Base-by-base conservation (phyloP, 1,284 basidiomycete genomes). In the Ceratobasidium sp. region DNA sequence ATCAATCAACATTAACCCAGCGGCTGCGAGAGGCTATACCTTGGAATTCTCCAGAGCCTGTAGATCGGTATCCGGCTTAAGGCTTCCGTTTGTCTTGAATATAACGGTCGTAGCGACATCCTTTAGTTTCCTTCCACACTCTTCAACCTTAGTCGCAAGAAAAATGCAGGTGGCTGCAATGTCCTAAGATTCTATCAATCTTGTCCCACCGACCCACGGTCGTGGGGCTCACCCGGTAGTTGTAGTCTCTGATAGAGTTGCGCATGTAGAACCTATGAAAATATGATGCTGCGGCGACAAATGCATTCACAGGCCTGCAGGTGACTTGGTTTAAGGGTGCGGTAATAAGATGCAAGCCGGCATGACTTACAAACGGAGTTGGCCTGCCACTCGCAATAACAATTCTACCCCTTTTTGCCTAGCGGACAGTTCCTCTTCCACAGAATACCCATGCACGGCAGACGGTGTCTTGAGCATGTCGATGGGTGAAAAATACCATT, bases 231-330 rank as follows among this genome's bases (percentile, higher is more conserved):
- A 91, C 91, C 83, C 92, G 91, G 75, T 90, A 70, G 33, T 70
- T 70, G 36, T 70, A 70, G 49, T 70, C 67, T 77, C 90, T 86
- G 84, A 95, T 85, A n/a, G 94, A 88, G 77, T 88, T 89, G 67
- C 95, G 87, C 94, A 97, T 95, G 82, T 92, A 97, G 81, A 97
- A 97, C 14, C 95, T 87, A 80, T 97, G 95, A 75, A 96, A 91
- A 86, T 94, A 94, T 3, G 91, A 92, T 33, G 93, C 91, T 18
- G 93, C 94, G 33, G 91, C 91, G 74, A 89, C 90, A 82, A 95
- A 85, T 9, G 91, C 90, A 25, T 90, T 88, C 25, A 88, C 86
- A 38, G 91, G 89, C 67, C 92, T 94, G 78, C 71, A 21, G 53
- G 63, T 66, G 51, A 60, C 48, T 72, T 51, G 56, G 44, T 28